Evolutionary conservation across 345 rosid genomes (phyloP).

Genomic region (Moricandia arvensis): DNA sequence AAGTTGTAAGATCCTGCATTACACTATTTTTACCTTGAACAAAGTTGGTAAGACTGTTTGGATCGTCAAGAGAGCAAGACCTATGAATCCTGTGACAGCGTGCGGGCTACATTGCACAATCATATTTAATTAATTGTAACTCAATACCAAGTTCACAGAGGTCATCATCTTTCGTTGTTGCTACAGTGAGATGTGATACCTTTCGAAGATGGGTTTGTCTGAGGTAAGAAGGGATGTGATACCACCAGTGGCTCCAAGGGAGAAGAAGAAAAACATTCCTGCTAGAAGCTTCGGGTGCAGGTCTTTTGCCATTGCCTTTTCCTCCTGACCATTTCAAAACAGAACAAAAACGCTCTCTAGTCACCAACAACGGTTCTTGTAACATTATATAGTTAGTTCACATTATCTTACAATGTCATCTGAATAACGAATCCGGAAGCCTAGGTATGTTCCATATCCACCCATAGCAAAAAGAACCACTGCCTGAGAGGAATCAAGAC

Average conservation of each 20-base stretch:
- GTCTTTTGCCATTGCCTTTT: slow-evolving; percentile 87
- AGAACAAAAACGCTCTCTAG: background rate
- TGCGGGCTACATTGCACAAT: slow-evolving; percentile 65
- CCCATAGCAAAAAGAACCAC: slow-evolving; percentile 96
- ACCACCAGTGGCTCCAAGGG: slow-evolving; percentile 95
- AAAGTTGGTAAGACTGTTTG: slow-evolving; percentile 72
- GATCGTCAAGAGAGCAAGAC: slow-evolving; percentile 70
- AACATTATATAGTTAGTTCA: background rate
- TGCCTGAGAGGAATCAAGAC: slow-evolving; percentile 46
- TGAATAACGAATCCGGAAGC: slow-evolving; percentile 73
- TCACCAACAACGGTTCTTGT: background rate
- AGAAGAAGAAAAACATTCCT: slow-evolving; percentile 94
- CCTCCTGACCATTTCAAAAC: slow-evolving; percentile 50
- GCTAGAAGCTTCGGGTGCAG: slow-evolving; percentile 90
- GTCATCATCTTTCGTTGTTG: background rate
- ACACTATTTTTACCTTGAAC: slow-evolving; percentile 61
- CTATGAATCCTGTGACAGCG: slow-evolving; percentile 76
- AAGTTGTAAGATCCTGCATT: background rate
- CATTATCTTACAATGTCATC: slow-evolving; percentile 61
- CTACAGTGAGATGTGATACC: too few species aligned
- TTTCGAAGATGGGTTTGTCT: slow-evolving; percentile 73
- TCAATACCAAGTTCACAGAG: background rate
- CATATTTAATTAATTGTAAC: background rate
- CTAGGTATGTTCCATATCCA: slow-evolving; percentile 90
- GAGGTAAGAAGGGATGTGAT: slow-evolving; percentile 83